Conservation (phyloP, 1,139 yeast genomes). For the Pichia sp. region DNA sequence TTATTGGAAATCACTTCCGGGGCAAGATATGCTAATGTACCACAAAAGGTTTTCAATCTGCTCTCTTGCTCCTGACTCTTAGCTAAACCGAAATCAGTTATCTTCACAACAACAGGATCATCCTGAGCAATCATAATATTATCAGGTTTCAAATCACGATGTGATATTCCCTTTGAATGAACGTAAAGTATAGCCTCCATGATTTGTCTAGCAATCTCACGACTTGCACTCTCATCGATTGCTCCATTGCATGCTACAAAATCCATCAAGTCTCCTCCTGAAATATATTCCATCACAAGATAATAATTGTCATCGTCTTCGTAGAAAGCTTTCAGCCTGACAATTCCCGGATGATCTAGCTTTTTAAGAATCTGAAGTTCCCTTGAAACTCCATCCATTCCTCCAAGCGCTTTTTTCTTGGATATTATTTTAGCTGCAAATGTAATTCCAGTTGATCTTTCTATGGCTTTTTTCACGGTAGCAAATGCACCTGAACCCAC, state of each 20-base stretch:
- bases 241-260: constrained; percentile 90
- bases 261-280: constrained; percentile 98
- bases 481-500: constrained; percentile 98
- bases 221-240: constrained; percentile 84
- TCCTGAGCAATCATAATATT: constrained; percentile 86
- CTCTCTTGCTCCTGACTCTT: constrained; percentile 71
- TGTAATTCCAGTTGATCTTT: constrained; percentile 75
- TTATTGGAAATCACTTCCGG: constrained; percentile 88
- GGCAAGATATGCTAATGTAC: constrained; percentile 83
- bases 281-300: constrained; percentile 89
- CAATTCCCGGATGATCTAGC: constrained; percentile 81
- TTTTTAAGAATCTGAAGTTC: constrained; percentile 77
- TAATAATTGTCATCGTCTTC: constrained; percentile 80
- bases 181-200: constrained; percentile 82
- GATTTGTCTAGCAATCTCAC: constrained; percentile 80
- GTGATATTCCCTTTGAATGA: constrained; percentile 84
- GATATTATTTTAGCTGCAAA: constrained; percentile 89
- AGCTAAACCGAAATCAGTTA: constrained; percentile 86
- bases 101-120: constrained; percentile 83
- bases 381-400: constrained; percentile 76
- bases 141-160: constrained; percentile 90
- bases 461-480: constrained; percentile 85
- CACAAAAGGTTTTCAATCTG: constrained; percentile 74
- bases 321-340: constrained; percentile 72
- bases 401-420: constrained; percentile 74